Evolutionary conservation across 768 basidiomycete genomes (phyloP), one percentile per base, ranked within the genome.

Genomic region (Lentinula raphanica): DNA sequence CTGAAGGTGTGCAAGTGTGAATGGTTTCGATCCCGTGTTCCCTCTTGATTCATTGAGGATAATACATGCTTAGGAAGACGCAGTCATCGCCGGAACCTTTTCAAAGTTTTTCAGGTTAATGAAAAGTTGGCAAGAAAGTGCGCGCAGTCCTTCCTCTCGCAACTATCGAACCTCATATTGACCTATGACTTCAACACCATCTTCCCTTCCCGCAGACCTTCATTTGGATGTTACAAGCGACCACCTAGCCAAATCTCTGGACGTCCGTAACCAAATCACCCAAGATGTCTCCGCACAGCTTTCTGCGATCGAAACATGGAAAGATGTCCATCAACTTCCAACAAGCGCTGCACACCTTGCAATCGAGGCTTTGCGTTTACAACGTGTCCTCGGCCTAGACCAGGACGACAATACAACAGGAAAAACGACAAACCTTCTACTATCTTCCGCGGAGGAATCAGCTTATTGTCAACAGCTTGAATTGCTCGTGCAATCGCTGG

Each of bases 1-100:
- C 53, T 70, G 28, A 31, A 68, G 21, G 74, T 72, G 42, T 50
- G 63, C 35, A 21, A 31, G 1, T 29, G 9, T n/a, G n/a, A n/a
- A n/a, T n/a, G n/a, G n/a, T 32, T 39, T 39, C 12, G 17, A 21
- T 35, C n/a, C 27, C 35, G 2, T 36, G 13, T 39, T 23, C 27
- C 15, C 19, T 23, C 13, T 13, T 11, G 9, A 21, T 39, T 36
- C 5, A 49, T 49, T 25, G 48, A 49, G 0, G 13, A 2, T 9
- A 27, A 23, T 29, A 13, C 23, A 28, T n/a, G 12, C 21, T 21
- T 28, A 53, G 51, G 36, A 11, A 28, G 32, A 39, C 21, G 23
- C 35, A 23, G 23, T 27, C n/a, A 15, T 53, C 3, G 23, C 19
- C 17, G 27, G 19, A 13, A 32, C 11, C 19, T 23, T 28, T 23